Evolutionary conservation across 202 grass and related monocot species (phyloP), one percentile per base, ranked within the genome.

Genomic region (Setaria italica): DNA sequence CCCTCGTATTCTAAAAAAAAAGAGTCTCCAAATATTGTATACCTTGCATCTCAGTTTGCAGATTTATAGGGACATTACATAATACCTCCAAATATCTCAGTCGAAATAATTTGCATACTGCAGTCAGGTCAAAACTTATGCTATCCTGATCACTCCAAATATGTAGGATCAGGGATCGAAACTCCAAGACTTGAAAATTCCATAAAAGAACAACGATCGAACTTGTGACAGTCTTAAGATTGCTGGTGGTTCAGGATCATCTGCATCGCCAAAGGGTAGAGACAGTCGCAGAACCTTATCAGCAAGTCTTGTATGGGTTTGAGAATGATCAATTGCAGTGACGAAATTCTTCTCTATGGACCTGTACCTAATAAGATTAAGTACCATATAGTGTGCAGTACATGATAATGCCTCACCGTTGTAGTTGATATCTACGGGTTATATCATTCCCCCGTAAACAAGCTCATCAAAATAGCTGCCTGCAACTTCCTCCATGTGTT

Each of bases 381-480:
- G 57, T 48, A 85, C 41, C 25, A 90, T 57, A 75, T 85, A 53
- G 59, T 91, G 77, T 9, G 91, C 68, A 66, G 25, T 25, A 35
- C 63, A 90, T 9, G 15, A 82, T 34, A 83, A 19, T 7, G 78
- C 74, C 12, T 84, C 30, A 4, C 30, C 53, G 4, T 35, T 78
- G 30, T 65, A 3, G 7, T 49, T 62, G 12, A 0, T 41, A 47
- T 70, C 3, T 17, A 73, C 39, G 3, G 87, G 74, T 19, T 89
- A 66, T 17, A 89, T 55, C 68, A 89, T 15, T 13, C 42, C 29
- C 33, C n/a, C 65, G 11, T 30, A 45, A 6, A 89, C 4, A 55
- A 89, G 82, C 45, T 85, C 87, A 42, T 85, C 58, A 76, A 89
- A 80, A 43, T 67, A 89, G 15, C 7, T 57, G 6, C 37, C 12